These are phyloP conservation scores for Camellia granthamiana DNA, from an alignment of 148 eudicot genomes.

Conservation along the genomic window DNA sequence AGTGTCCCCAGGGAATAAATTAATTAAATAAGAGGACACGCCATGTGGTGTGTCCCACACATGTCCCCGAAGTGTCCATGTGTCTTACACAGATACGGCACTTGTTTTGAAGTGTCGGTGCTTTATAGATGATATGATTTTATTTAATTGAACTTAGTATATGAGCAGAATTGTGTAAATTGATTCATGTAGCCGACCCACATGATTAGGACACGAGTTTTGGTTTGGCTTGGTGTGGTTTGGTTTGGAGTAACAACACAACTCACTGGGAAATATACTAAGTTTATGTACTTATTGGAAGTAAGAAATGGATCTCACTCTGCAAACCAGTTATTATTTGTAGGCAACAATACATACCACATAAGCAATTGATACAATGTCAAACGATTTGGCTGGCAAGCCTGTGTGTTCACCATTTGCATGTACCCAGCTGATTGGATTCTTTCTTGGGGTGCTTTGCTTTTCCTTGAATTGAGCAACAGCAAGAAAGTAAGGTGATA, in stretches of 20 bases:
- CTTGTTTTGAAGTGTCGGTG: too few species aligned
- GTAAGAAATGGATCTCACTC: neutral
- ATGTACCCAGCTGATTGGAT: constrained; percentile 71
- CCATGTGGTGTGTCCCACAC: too few species aligned
- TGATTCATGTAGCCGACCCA: too few species aligned
- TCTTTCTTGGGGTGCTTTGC: constrained; percentile 36
- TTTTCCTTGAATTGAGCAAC: constrained; percentile 91
- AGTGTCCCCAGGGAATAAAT: too few species aligned
- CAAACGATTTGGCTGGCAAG: constrained; percentile 75
- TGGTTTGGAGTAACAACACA: neutral
- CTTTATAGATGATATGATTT: too few species aligned
- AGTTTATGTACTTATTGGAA: neutral
- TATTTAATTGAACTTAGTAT: too few species aligned
- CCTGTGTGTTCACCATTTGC: constrained; percentile 94
- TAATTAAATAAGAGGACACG: too few species aligned
- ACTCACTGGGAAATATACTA: neutral
- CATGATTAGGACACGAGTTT: too few species aligned
- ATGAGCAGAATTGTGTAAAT: too few species aligned
- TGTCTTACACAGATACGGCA: too few species aligned
- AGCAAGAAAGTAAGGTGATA: constrained; percentile 92
- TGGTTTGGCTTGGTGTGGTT: neutral
- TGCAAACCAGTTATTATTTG: neutral
- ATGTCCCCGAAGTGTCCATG: too few species aligned
- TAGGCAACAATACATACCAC: constrained; percentile 47
- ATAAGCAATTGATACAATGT: constrained; percentile 86